Evolutionary conservation across 2,329 filamentous ascomycete species (phyloP).

Genomic region (Fusarium sp.): DNA sequence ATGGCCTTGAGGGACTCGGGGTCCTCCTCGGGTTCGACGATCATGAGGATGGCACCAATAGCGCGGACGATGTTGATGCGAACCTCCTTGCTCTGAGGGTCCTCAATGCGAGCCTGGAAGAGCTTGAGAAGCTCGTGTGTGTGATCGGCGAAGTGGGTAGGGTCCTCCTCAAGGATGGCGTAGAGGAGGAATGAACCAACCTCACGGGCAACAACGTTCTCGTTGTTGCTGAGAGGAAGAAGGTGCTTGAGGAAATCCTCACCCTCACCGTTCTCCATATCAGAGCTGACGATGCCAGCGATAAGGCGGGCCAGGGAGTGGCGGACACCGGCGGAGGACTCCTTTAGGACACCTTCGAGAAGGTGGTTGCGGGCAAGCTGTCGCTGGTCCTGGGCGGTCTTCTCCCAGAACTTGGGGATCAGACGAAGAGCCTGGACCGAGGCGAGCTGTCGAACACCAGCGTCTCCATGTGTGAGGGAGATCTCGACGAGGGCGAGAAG

Average conservation of each 20-base stretch:
- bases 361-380: slow-evolving; percentile 83
- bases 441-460: slow-evolving; percentile 86
- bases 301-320: slow-evolving; percentile 92
- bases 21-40: slow-evolving; percentile 90
- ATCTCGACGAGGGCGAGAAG: slow-evolving; percentile 90
- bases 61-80: slow-evolving; percentile 94
- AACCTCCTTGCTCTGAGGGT: slow-evolving; percentile 91
- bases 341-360: slow-evolving; percentile 84
- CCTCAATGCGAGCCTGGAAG: slow-evolving; percentile 88
- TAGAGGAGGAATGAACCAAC: slow-evolving; percentile 94
- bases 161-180: slow-evolving; percentile 89
- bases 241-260: slow-evolving; percentile 86
- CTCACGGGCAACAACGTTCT: slow-evolving; percentile 83
- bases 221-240: slow-evolving; percentile 81
- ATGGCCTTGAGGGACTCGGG: slow-evolving; percentile 78
- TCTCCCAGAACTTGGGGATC: slow-evolving; percentile 87
- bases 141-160: slow-evolving; percentile 85
- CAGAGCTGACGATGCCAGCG: slow-evolving; percentile 85
- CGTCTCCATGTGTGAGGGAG: slow-evolving; percentile 80
- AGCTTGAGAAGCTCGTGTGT: slow-evolving; percentile 83
- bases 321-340: slow-evolving; percentile 80
- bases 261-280: slow-evolving; percentile 80
- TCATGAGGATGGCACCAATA: slow-evolving; percentile 86
- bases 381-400: slow-evolving; percentile 81
- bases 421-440: slow-evolving; percentile 90